Conservation (phyloP, 2,329 filamentous ascomycete species). For the Ophiostoma perfectum region DNA sequence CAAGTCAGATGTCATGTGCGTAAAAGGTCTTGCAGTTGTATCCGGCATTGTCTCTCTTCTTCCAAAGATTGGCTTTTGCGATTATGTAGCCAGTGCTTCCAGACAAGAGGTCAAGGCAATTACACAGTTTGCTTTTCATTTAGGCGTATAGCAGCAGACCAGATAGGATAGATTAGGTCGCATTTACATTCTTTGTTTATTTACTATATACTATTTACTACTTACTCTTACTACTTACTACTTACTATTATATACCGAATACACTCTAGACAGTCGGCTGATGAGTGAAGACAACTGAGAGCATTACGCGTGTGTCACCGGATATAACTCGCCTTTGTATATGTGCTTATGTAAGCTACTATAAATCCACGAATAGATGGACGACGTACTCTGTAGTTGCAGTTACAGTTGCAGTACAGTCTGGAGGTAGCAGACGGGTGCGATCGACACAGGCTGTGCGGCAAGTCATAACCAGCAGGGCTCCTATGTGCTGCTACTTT, state of each 20-base stretch:
- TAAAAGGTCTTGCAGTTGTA: not conserved
- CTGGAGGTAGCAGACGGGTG: not conserved
- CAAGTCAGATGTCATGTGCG: not conserved
- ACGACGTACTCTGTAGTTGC: not conserved
- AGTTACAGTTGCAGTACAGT: conserved; percentile 1
- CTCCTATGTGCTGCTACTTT: not conserved
- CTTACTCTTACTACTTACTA: not conserved
- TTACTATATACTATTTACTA: not conserved
- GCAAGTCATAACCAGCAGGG: not conserved
- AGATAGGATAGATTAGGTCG: conserved; percentile 19
- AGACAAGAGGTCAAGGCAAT: not conserved
- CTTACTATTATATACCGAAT: not conserved
- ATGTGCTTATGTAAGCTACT: not conserved
- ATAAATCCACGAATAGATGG: not conserved
- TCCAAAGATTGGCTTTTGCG: not conserved
- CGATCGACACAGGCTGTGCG: conserved; percentile 11
- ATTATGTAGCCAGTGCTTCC: not conserved
- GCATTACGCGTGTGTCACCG: not conserved
- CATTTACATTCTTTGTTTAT: not conserved
- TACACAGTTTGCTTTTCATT: conserved; percentile 3
- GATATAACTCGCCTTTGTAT: not conserved
- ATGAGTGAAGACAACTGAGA: too few species aligned
- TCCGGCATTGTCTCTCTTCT: not conserved
- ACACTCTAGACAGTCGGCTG: not conserved
- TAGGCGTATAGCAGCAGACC: conserved; percentile 14